phyloP scores from a whole-genome alignment of 176 grass and related monocot species.

The Raddia distichophylla region DNA sequence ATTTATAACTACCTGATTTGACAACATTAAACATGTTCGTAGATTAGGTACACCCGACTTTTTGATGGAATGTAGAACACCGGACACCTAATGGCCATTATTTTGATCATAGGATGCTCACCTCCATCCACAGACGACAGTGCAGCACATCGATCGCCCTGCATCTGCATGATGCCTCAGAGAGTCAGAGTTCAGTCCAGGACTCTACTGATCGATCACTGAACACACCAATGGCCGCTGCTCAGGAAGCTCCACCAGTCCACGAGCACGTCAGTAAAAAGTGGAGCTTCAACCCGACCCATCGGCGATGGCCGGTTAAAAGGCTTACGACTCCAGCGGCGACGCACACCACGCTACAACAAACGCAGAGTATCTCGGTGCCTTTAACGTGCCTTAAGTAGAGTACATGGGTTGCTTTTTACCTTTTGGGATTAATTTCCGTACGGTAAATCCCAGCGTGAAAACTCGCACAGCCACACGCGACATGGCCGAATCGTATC shows the following conservation, averaged over 20 bases:
- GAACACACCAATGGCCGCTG: not conserved
- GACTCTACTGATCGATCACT: not conserved
- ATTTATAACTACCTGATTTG: no score
- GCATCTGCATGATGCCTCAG: conserved; percentile 5
- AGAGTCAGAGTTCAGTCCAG: not conserved
- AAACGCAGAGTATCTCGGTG: not conserved
- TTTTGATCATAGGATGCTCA: conserved; percentile 20
- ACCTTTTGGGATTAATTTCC: no score
- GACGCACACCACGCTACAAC: not conserved
- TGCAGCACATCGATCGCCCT: not conserved
- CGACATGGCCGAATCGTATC: not conserved
- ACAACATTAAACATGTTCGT: no score
- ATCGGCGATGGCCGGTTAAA: conserved; percentile 13
- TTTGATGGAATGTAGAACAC: no score
- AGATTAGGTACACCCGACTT: no score
- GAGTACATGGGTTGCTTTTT: no score
- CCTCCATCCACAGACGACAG: not conserved
- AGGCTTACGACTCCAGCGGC: not conserved
- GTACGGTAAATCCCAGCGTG: not conserved
- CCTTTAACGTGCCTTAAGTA: no score
- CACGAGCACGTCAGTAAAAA: conserved; percentile 38
- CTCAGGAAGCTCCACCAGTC: conserved; percentile 1
- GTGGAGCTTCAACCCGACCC: not conserved
- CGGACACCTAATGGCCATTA: no score
- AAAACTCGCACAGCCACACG: not conserved